A percentile compares a stretch with the other conserved stretches of the same genome.
Evolutionary conservation across 2,329 filamentous ascomycete genomes (phyloP).

Genomic region (Ophiosphaerella korrae): DNA sequence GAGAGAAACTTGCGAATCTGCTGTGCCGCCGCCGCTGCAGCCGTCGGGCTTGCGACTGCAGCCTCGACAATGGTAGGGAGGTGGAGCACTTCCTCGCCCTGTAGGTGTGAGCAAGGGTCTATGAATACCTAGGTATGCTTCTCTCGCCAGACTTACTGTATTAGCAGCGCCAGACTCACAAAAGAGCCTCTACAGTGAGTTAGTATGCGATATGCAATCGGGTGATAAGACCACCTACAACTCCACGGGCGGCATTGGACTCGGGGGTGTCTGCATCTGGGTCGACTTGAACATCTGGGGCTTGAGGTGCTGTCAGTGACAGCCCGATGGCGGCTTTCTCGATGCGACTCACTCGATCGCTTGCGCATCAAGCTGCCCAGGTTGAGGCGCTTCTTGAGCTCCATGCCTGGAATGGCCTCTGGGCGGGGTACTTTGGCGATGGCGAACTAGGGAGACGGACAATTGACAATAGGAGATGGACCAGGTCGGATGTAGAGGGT

Average conservation of each 20-base stretch:
- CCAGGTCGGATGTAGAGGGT: too few relatives aligned
- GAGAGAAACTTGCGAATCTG: slow-evolving; percentile 82
- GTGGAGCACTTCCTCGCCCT: slow-evolving; percentile 89
- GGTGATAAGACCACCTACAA: slow-evolving; percentile 58
- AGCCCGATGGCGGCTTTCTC: neutral
- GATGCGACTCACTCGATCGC: slow-evolving; percentile 28
- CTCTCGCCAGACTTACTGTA: slow-evolving; percentile 32
- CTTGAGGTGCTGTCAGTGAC: slow-evolving; percentile 24
- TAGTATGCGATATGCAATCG: slow-evolving; percentile 4
- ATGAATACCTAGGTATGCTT: too few relatives aligned
- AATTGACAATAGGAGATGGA: too few relatives aligned
- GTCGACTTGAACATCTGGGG: slow-evolving; percentile 33
- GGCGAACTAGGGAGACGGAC: neutral
- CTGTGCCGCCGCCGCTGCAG: slow-evolving; percentile 79
- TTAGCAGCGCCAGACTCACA: slow-evolving; percentile 74
- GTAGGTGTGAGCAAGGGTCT: slow-evolving; percentile 17
- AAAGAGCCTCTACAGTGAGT: slow-evolving; percentile 68
- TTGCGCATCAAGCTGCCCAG: slow-evolving; percentile 45
- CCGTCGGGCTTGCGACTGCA: slow-evolving; percentile 87
- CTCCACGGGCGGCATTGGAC: slow-evolving; percentile 66
- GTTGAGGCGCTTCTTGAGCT: slow-evolving; percentile 47
- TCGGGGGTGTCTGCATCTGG: slow-evolving; percentile 65
- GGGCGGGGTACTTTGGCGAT: neutral
- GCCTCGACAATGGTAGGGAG: slow-evolving; percentile 93
- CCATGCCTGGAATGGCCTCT: slow-evolving; percentile 33